Evolutionary conservation across 441 rosid species (phyloP).

Genomic region (Melastoma candidum): DNA sequence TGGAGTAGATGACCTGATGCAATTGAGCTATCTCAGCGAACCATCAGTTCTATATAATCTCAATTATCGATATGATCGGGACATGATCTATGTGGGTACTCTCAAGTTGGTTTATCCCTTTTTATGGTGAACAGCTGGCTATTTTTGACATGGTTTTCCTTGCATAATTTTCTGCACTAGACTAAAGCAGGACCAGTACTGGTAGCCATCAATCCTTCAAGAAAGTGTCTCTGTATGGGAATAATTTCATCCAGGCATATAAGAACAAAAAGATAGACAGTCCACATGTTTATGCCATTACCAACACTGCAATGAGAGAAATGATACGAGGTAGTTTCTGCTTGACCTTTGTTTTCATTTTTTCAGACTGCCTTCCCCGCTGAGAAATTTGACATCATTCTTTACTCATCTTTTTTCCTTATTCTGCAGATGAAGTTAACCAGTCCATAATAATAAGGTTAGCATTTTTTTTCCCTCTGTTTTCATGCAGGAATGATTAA

Average conservation of each 20-base stretch:
- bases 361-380: conserved; percentile 7
- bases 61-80: conserved; percentile 75
- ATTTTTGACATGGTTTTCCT: conserved; percentile 6
- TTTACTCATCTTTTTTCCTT: conserved; percentile 24
- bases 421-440: conserved; percentile 87
- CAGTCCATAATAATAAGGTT: conserved; percentile 99
- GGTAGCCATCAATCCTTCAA: conserved; percentile 96
- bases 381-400: conserved; percentile 5
- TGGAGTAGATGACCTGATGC: conserved; percentile 99
- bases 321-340: conserved; percentile 74
- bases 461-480: conserved; percentile 20
- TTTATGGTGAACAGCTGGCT: conserved; percentile 8
- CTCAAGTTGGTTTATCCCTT: conserved; percentile 10
- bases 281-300: conserved; percentile 95
- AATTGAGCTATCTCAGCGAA: conserved; percentile 94
- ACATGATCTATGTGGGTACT: conserved; percentile 85
- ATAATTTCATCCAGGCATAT: conserved; percentile 71
- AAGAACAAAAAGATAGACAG: conserved; percentile 65
- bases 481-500: no score
- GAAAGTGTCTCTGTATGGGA: conserved; percentile 77
- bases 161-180: conserved; percentile 27
- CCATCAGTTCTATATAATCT: conserved; percentile 92
- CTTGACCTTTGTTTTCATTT: conserved; percentile 1
- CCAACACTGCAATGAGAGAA: conserved; percentile 94
- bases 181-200: conserved; percentile 98